These are phyloP conservation scores for Eucalyptus tenuipes DNA, from an alignment of 345 rosid species.

Conservation along the genomic window DNA sequence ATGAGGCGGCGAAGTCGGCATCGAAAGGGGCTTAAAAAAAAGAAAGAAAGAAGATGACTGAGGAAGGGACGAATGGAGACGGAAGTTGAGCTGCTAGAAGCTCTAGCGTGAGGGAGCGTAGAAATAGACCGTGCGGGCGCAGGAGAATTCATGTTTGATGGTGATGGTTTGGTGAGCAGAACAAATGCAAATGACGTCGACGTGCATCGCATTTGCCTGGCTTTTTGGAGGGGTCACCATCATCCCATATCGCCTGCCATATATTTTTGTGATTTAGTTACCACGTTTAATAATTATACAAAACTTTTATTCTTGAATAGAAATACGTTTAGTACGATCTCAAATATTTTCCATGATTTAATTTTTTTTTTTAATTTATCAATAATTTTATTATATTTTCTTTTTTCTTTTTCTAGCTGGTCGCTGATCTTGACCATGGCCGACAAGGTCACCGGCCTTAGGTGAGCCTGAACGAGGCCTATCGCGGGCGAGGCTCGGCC, in stretches of 20 bases:
- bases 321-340: accelerated
- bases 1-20: not conserved
- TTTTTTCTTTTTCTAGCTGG: accelerated
- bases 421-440: accelerated
- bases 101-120: not conserved
- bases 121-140: not conserved
- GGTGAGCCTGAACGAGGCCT: accelerated
- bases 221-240: not conserved
- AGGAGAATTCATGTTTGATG: not conserved
- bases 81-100: not conserved
- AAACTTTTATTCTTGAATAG: accelerated
- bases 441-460: accelerated
- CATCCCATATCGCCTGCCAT: accelerated
- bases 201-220: not conserved
- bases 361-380: accelerated
- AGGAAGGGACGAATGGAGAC: not conserved
- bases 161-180: not conserved
- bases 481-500: accelerated
- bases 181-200: not conserved
- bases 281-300: accelerated
- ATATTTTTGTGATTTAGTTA: no score
- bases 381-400: no score
- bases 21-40: not conserved
- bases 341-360: no score
- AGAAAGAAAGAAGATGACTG: not conserved